These are phyloP conservation scores for Irpex sp. DNA, from an alignment of 1,284 basidiomycete genomes.

Conservation along the genomic window DNA sequence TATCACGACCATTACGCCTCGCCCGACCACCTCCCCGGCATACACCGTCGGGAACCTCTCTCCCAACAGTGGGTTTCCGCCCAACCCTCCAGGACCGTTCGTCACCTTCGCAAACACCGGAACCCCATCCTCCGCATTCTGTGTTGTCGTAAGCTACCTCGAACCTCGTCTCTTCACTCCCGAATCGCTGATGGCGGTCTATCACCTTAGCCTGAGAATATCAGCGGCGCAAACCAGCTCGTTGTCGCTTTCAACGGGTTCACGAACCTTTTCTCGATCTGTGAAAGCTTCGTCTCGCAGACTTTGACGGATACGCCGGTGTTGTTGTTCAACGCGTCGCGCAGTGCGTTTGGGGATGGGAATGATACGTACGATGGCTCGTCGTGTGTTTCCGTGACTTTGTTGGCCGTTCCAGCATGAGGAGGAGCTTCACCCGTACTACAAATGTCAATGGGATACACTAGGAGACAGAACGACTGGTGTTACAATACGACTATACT, in stretches of 20 bases:
- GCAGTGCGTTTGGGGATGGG: slow-evolving; percentile 1
- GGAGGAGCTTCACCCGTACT: not conserved
- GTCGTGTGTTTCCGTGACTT: not conserved
- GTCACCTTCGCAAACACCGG: slow-evolving; percentile 6
- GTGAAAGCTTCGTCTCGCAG: slow-evolving; percentile 1
- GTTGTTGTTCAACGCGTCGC: slow-evolving; percentile 7
- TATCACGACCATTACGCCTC: slow-evolving; percentile 5
- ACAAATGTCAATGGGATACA: not conserved
- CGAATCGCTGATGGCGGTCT: not conserved
- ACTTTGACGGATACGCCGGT: not conserved
- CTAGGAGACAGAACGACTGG: not conserved
- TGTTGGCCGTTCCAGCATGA: not conserved
- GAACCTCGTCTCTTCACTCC: too few relatives aligned
- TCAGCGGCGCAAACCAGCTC: not conserved
- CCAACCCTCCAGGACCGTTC: slow-evolving; percentile 5
- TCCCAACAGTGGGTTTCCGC: not conserved
- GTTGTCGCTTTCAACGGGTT: slow-evolving; percentile 5
- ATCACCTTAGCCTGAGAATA: not conserved
- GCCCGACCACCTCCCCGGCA: not conserved
- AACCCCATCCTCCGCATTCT: slow-evolving; percentile 2
- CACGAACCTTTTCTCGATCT: slow-evolving; percentile 11
- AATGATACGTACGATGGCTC: slow-evolving; percentile 8
- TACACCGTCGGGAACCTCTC: slow-evolving; percentile 7
- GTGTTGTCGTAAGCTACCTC: slow-evolving; percentile 9
- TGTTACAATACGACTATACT: not conserved